Base-by-base conservation (phyloP, 129 eudicot species). In the Cynara cardunculus region DNA sequence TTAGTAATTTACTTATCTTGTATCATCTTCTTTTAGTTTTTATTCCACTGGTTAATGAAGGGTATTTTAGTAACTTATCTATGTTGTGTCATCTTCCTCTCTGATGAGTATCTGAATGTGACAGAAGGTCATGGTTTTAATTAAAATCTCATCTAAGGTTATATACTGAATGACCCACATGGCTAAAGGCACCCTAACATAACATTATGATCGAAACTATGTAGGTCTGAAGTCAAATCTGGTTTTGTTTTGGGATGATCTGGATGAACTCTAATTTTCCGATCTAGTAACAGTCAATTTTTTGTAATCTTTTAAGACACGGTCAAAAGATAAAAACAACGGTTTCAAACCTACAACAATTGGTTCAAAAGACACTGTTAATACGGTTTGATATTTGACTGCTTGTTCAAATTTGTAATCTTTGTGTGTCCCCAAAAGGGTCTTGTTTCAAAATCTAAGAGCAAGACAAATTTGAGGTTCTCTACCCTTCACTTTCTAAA, bases 391-490 rank as follows among this genome's bases (percentile, higher is more conserved):
- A 65, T 7, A 9, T 39, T 31, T 67, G 73, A 25, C 27, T 25
- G 19, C 64, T 56, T 56, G 73, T 77, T 13, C 44, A 67, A 10
- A 37, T 67, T 65, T 31, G 80, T 74, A 53, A 70, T 46, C 25
- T 75, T 56, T 68, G 75, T 75, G 24, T 28, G 53, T 28, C 44
- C 16, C 69, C 26, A 7, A 74, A 74, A 66, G 75, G 75, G 75
- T 41, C 69, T 74, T 27, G 35, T 74, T 73, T 39, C 41, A 25
- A 39, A 66, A 19, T 22, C 75, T 16, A 65, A 39, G 56, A 44
- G 26, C 12, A 80, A 81, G 74, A 81, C 80, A 81, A 34, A 25
- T 44, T 67, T 75, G 64, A 68, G 39, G 28, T 69, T 49, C 64
- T 66, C 22, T 75, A 25, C 35, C 13, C 80, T 81, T 30, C 25